Percentiles rank a stretch among this genome's conserved stretches.
phyloP scores from a whole-genome alignment of 148 eudicot species.

The Silene conica region DNA sequence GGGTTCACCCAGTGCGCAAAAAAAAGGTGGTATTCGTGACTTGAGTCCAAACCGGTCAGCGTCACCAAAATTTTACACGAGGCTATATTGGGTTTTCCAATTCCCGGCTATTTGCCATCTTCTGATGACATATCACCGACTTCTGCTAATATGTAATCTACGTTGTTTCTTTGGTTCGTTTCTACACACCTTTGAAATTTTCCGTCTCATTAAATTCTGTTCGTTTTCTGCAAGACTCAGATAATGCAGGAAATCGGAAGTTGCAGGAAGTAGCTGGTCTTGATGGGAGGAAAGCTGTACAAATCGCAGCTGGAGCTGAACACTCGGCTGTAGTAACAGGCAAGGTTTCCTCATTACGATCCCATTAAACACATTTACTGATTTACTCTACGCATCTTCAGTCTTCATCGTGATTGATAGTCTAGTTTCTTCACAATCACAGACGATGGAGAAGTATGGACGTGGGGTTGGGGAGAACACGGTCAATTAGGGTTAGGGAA shows the following conservation, averaged over 20 bases:
- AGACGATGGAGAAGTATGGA: constrained; percentile 62
- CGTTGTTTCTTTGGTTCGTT: not conserved
- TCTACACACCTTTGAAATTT: not conserved
- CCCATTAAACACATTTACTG: not conserved
- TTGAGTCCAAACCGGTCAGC: no score
- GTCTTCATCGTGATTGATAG: not conserved
- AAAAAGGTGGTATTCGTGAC: no score
- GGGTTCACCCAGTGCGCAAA: no score
- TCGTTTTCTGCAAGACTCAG: constrained; percentile 28
- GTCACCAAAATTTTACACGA: no score
- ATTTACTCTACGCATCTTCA: not conserved
- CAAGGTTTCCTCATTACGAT: constrained; percentile 16
- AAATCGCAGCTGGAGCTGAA: constrained; percentile 84
- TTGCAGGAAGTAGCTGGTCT: constrained; percentile 36
- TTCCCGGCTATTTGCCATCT: no score
- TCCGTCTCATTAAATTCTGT: not conserved
- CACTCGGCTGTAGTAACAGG: constrained; percentile 81
- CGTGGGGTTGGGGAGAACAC: constrained; percentile 99
- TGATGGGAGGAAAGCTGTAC: constrained; percentile 35
- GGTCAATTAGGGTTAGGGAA: constrained; percentile 92
- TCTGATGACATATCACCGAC: no score
- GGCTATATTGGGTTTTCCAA: no score
- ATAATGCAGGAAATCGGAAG: constrained; percentile 25
- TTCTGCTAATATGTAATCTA: no score
- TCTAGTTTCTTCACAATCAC: constrained; percentile 13